Percentiles rank a stretch among this genome's conserved stretches.
Evolutionary conservation across 192 early-diverging fungal species (phyloP).

Genomic region (Umbelopsis ramanniana): DNA sequence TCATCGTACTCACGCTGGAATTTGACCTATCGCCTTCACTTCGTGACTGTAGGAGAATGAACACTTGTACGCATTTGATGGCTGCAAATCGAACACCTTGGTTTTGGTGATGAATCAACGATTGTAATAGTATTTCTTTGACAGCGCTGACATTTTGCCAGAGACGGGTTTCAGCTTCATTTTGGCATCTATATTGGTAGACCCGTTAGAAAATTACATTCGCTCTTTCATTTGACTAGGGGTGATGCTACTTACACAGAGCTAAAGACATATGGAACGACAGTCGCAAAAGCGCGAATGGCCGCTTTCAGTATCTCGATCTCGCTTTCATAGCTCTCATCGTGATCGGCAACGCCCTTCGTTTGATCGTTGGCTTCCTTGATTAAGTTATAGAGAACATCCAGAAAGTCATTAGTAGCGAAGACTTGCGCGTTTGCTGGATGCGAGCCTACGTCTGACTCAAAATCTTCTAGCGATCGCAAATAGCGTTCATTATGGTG

Average conservation of each 20-base stretch:
- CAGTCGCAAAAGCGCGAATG: slow-evolving; percentile 36
- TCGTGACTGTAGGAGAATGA: slow-evolving; percentile 39
- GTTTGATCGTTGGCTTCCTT: slow-evolving; percentile 7
- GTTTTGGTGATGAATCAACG: slow-evolving; percentile 31
- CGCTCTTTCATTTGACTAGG: background rate
- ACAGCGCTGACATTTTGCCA: slow-evolving; percentile 33
- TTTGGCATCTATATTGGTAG: slow-evolving; percentile 34
- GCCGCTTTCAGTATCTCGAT: slow-evolving; percentile 26
- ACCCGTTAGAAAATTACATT: background rate
- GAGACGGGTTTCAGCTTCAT: slow-evolving; percentile 36
- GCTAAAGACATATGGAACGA: slow-evolving; percentile 33
- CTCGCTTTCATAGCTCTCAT: slow-evolving; percentile 15
- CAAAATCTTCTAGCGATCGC: slow-evolving; percentile 29
- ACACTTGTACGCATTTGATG: slow-evolving; percentile 42
- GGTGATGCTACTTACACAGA: slow-evolving; percentile 34
- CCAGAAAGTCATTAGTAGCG: slow-evolving; percentile 39
- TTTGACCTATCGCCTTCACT: slow-evolving; percentile 19
- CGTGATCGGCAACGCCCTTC: background rate
- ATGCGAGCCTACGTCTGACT: slow-evolving; percentile 29
- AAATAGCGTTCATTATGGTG: slow-evolving; percentile 16
- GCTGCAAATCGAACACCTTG: slow-evolving; percentile 39
- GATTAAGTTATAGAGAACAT: slow-evolving; percentile 27
- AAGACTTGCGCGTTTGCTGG: slow-evolving; percentile 28
- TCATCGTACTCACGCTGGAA: background rate
- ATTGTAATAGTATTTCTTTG: slow-evolving; percentile 28